Evolutionary conservation across 1,284 basidiomycete genomes (phyloP).

Genomic region (Testicularia cyperi): DNA sequence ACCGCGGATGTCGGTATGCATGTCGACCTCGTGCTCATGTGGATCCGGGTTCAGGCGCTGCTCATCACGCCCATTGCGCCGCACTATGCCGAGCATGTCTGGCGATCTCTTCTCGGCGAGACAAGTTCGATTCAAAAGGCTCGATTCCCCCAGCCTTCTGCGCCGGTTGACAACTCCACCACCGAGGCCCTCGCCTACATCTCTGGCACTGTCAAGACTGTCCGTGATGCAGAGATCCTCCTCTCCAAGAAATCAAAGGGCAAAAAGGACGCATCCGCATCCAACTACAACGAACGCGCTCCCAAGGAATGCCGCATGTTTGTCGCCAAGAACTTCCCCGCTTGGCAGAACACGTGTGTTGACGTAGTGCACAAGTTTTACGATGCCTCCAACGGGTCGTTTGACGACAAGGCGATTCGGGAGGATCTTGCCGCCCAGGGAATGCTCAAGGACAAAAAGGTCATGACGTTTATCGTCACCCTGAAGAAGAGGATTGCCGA

Average conservation of each 20-base stretch:
- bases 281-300: slow-evolving; percentile 53
- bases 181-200: slow-evolving; percentile 71
- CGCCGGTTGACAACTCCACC: slow-evolving; percentile 66
- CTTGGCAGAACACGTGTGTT: slow-evolving; percentile 87
- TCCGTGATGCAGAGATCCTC: slow-evolving; percentile 78
- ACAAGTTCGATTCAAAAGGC: slow-evolving; percentile 80
- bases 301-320: slow-evolving; percentile 82
- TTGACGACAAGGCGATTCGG: slow-evolving; percentile 82
- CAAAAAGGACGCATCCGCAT: slow-evolving; percentile 12
- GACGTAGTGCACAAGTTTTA: slow-evolving; percentile 74
- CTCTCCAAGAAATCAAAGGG: slow-evolving; percentile 50
- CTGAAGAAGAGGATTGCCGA: slow-evolving; percentile 90
- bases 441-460: slow-evolving; percentile 90
- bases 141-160: slow-evolving; percentile 69
- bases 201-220: slow-evolving; percentile 78
- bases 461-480: slow-evolving; percentile 89
- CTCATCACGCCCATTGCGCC: slow-evolving; percentile 87
- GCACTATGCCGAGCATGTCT: slow-evolving; percentile 92
- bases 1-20: slow-evolving; percentile 84
- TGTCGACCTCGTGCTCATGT: slow-evolving; percentile 70
- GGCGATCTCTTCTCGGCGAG: slow-evolving; percentile 71
- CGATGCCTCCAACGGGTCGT: slow-evolving; percentile 66
- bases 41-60: slow-evolving; percentile 79
- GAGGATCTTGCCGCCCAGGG: slow-evolving; percentile 73
- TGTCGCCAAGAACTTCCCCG: slow-evolving; percentile 86